Base-by-base conservation (phyloP, 2,329 filamentous ascomycete genomes). In the Fusarium chuoi region DNA sequence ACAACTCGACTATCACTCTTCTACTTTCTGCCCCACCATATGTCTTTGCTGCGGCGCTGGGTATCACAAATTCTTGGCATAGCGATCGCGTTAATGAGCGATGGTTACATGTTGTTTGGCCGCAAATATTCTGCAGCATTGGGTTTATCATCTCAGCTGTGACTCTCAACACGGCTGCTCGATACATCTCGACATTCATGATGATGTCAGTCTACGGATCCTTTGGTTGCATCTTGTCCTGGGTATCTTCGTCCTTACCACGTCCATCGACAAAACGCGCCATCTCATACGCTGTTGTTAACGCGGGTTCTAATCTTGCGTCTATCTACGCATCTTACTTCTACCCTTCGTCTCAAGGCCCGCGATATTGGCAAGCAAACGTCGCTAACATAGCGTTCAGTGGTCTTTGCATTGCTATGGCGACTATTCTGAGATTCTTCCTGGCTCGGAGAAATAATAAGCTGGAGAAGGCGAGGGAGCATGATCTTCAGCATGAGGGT, bases 201-300 rank as follows among this genome's bases (percentile, higher is more conserved):
- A 67, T 68, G 65, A 68, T 68, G 65, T 67, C 65, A 2, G 55
- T 68, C 12, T 67, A 68, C 3, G 65, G 65, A 14, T 67, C 65
- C 2, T 68, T 68, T 20, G 62, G 65, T 0, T 67, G 65, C 22
- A 69, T 69, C 3, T 12, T 67, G 4, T 68, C 65, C 0, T 68
- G 63, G 65, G 65, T 68, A 1, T 68, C 65, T 6, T 62, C 63
- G 0, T 68, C 65, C 2, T 6, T 68, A 3, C 65, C 65, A 2
- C 65, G 65, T 7, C 65, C 63, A 1, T 67, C 62, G 3, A 68
- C 63, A 20, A 68, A 68, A 1, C 65, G 63, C 6, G 55, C 65
- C 2, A 55, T 68, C 9, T 68, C 63, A 6, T 68, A 67, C 4
- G 63, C 65, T 1, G 63, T 68, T 3, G 63, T 62, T 2, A 68